Conservation (phyloP, 257 asterid genomes). For the Verbena officinalis region DNA sequence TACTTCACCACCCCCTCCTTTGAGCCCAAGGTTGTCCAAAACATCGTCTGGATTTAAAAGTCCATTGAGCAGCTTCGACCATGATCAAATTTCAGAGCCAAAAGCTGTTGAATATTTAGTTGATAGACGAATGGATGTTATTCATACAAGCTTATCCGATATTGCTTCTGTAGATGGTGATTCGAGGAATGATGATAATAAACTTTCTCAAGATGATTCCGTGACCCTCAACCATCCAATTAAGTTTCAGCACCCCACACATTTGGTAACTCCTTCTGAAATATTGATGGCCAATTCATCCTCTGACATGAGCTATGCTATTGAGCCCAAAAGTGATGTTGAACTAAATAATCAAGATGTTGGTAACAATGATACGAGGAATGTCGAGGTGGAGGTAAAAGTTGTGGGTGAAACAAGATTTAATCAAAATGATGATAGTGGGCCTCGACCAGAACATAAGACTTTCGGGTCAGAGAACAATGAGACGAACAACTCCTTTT, state of each 20-base stretch:
- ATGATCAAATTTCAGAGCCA: constrained; percentile 53
- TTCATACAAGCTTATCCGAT: constrained; percentile 56
- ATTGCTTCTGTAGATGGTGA: constrained; percentile 62
- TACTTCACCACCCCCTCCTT: constrained; percentile 65
- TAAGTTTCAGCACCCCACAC: constrained; percentile 96
- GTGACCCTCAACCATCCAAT: constrained; percentile 52
- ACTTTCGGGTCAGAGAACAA: constrained; percentile 60
- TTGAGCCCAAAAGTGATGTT: constrained; percentile 59
- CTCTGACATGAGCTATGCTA: constrained; percentile 58
- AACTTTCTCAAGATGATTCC: constrained; percentile 63
- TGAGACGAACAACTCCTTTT: constrained; percentile 74
- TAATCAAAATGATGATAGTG: constrained; percentile 54
- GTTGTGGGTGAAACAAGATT: constrained; percentile 73
- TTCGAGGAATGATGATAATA: constrained; percentile 52
- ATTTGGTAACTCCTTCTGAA: constrained; percentile 95
- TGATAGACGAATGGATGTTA: constrained; percentile 67
- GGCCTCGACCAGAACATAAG: constrained; percentile 57
- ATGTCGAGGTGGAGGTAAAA: constrained; percentile 74
- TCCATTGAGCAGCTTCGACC: constrained; percentile 62
- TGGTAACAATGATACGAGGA: constrained; percentile 57
- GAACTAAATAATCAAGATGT: constrained; percentile 74
- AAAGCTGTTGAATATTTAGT: constrained; percentile 67
- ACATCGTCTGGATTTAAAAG: constrained; percentile 69
- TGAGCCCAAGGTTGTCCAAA: constrained; percentile 78
- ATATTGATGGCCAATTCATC: constrained; percentile 83